Evolutionary conservation across 2,329 filamentous ascomycete genomes (phyloP), one percentile per base, ranked within the genome.

Genomic region (Alternaria angustiovoidea): DNA sequence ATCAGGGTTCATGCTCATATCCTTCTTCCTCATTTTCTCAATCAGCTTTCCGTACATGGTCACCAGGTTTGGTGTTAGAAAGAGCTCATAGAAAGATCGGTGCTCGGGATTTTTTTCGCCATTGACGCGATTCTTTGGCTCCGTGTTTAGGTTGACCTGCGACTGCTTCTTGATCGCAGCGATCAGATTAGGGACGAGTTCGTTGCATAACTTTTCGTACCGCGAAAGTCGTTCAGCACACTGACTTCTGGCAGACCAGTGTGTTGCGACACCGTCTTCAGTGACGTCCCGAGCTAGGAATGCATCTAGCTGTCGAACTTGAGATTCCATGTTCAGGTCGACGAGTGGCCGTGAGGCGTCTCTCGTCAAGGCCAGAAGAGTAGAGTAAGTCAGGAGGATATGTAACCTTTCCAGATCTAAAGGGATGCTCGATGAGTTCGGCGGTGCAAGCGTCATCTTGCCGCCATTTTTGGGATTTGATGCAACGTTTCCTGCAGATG

Each of bases 301-400:
- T 9, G 53, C 53, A 7, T 56, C 53, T 14, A 56, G 44, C 18
- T 51, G 53, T 26, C 46, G 44, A 9, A 51, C 18, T 42, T 56
- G 43, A 14, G 26, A 12, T 14, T 7, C 16, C 7, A 36, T 51
- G 9, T 51, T 9, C 18, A 56, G 6, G 11, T 56, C 34, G 20
- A 56, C 12, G 36, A 56, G 28, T 20, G 34, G 53, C 5, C 16
- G 36, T 4, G 44, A 32, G 4, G 44, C 1, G 6, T 56, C 43
- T 24, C 42, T 44, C 3, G 53, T 42, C 7, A 49, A n/a, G n/a
- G 43, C 53, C 12, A 56, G 14, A 0, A 56, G 36, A 3, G 43
- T 16, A 0, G 38, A 47, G 7, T 51, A 42, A 28, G 18, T 36
- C 34, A 49, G 44, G 43, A 56, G 43, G 26, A 51, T n/a, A 26